Percentiles rank a stretch among this genome's conserved stretches.
Conservation (phyloP, 164 flowering plant species). For the Nymphaea thermarum region DNA sequence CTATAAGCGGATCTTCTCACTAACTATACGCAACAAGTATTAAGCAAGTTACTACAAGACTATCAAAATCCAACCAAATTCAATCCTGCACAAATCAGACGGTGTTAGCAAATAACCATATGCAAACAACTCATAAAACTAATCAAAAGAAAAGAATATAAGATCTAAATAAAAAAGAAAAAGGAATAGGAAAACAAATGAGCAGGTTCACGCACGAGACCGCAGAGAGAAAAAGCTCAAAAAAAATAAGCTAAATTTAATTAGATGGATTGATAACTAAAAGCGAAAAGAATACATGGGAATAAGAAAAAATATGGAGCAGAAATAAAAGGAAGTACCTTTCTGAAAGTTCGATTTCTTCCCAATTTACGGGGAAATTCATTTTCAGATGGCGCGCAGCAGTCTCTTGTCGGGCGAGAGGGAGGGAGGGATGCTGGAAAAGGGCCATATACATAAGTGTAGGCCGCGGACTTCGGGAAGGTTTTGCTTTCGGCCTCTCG, state of each 20-base stretch:
- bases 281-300: not conserved
- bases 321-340: slow-evolving; percentile 9
- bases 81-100: not conserved
- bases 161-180: not conserved
- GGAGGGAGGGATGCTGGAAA: too few species aligned
- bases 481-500: too few species aligned
- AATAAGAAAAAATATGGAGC: not conserved
- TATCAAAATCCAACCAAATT: not conserved
- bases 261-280: too few species aligned
- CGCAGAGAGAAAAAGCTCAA: not conserved
- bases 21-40: not conserved
- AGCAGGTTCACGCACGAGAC: too few species aligned
- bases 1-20: not conserved
- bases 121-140: not conserved
- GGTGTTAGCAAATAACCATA: too few species aligned
- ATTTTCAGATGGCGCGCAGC: not conserved
- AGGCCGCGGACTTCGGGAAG: too few species aligned
- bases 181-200: not conserved
- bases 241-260: too few species aligned
- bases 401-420: too few species aligned
- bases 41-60: too few species aligned
- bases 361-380: slow-evolving; percentile 19
- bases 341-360: slow-evolving; percentile 38
- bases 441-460: too few species aligned
- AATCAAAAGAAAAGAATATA: not conserved